These are phyloP conservation scores for Parastagonospora avenae DNA, from an alignment of 2,329 filamentous ascomycete genomes.

Conservation along the genomic window DNA sequence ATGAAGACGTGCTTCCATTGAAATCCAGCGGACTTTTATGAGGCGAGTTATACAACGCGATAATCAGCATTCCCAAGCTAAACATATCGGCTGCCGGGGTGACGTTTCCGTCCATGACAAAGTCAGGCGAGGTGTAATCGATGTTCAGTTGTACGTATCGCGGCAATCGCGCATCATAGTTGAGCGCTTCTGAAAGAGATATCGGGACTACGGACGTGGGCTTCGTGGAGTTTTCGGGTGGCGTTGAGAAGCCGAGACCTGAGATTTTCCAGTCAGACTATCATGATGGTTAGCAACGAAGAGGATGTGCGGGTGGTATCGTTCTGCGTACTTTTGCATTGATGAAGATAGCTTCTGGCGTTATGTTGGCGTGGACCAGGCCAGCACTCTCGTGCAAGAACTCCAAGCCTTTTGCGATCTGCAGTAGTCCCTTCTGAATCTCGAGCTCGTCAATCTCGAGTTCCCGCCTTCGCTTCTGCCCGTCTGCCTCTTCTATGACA, in stretches of 20 bases:
- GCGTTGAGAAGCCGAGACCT: conserved; percentile 87
- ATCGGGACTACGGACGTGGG: conserved; percentile 79
- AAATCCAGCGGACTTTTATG: conserved; percentile 85
- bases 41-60: conserved; percentile 93
- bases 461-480: conserved; percentile 72
- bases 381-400: conserved; percentile 95
- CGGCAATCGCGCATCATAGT: conserved; percentile 83
- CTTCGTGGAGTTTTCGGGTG: conserved; percentile 75
- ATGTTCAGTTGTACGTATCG: conserved; percentile 83
- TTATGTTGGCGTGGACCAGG: conserved; percentile 91
- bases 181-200: conserved; percentile 80
- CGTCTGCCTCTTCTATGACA: conserved; percentile 79
- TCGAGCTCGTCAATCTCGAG: conserved; percentile 95
- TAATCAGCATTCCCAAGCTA: conserved; percentile 84
- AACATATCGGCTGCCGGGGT: conserved; percentile 89
- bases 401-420: conserved; percentile 91
- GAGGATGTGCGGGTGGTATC: conserved; percentile 9
- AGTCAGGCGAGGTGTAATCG: conserved; percentile 94
- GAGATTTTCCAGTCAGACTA: conserved; percentile 98
- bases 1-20: conserved; percentile 79
- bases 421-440: conserved; percentile 93
- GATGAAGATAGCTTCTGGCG: conserved; percentile 89
- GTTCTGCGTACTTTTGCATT: conserved; percentile 76
- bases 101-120: conserved; percentile 87
- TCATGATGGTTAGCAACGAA: conserved; percentile 34